Conservation (phyloP, 768 basidiomycete genomes). For the Collybia mongolica region DNA sequence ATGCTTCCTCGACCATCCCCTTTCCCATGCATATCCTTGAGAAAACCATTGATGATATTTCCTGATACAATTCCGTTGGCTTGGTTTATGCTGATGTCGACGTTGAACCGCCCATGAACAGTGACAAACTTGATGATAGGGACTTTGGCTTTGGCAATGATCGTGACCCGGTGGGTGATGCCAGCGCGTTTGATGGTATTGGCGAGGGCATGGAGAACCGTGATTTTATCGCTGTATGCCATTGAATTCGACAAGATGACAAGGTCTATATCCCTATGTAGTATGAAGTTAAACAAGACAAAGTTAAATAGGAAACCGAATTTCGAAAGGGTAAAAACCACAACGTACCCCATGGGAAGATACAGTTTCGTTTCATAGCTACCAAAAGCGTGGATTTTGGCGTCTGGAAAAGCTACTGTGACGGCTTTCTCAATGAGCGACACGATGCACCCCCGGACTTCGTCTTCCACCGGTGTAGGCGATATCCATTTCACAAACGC, state of each 20-base stretch:
- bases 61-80: constrained; percentile 80
- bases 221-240: constrained; percentile 65
- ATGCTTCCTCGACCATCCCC: constrained; percentile 38
- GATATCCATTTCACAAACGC: constrained; percentile 88
- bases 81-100: constrained; percentile 95
- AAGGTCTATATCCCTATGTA: constrained; percentile 86
- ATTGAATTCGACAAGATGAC: constrained; percentile 82
- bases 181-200: constrained; percentile 69
- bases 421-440: constrained; percentile 68
- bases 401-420: constrained; percentile 68
- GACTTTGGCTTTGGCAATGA: constrained; percentile 92
- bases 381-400: constrained; percentile 83
- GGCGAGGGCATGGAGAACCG: constrained; percentile 75
- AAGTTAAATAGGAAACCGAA: constrained; percentile 15
- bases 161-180: constrained; percentile 75
- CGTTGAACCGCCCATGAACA: constrained; percentile 73
- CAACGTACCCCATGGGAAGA: constrained; percentile 82
- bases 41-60: constrained; percentile 76
- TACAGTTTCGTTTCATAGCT: constrained; percentile 93
- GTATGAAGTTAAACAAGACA: not conserved
- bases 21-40: constrained; percentile 52
- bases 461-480: constrained; percentile 83
- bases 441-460: constrained; percentile 75
- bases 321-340: not conserved
- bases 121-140: constrained; percentile 97